These are phyloP conservation scores for Cardamine resedifolia DNA, from an alignment of 345 rosid species.

Conservation along the genomic window DNA sequence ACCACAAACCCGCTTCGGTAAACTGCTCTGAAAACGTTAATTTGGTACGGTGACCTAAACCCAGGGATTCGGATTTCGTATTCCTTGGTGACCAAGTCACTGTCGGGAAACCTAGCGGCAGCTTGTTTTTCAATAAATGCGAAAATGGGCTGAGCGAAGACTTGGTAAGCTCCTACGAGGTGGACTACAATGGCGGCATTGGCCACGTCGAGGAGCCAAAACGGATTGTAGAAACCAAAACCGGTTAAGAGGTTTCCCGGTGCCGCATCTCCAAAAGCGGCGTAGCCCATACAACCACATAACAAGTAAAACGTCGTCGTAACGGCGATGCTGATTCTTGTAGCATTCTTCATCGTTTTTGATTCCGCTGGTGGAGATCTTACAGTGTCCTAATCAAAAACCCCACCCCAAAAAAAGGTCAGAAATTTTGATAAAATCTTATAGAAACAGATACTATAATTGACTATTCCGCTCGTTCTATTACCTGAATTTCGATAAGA, in stretches of 20 bases:
- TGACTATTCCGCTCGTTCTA: background rate
- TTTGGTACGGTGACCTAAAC: constrained; percentile 29
- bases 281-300: constrained; percentile 75
- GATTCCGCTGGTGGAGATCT: constrained; percentile 56
- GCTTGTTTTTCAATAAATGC: constrained; percentile 63
- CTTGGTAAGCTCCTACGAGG: constrained; percentile 78
- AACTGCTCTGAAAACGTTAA: constrained; percentile 58
- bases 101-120: constrained; percentile 42
- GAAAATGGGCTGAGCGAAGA: constrained; percentile 67
- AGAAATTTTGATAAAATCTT: background rate
- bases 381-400: constrained; percentile 39
- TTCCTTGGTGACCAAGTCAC: constrained; percentile 47
- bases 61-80: constrained; percentile 47
- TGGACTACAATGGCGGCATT: constrained; percentile 68
- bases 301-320: constrained; percentile 53
- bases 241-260: constrained; percentile 82
- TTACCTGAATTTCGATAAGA: constrained; percentile 84
- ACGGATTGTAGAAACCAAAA: constrained; percentile 73
- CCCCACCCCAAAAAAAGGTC: background rate
- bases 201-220: constrained; percentile 72
- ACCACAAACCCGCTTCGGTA: constrained; percentile 59
- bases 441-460: background rate
- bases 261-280: constrained; percentile 64
- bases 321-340: constrained; percentile 39
- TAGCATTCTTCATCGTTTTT: constrained; percentile 48